Evolutionary conservation across 306 rosid genomes (phyloP).

Genomic region (Cucurbita argyrosperma): DNA sequence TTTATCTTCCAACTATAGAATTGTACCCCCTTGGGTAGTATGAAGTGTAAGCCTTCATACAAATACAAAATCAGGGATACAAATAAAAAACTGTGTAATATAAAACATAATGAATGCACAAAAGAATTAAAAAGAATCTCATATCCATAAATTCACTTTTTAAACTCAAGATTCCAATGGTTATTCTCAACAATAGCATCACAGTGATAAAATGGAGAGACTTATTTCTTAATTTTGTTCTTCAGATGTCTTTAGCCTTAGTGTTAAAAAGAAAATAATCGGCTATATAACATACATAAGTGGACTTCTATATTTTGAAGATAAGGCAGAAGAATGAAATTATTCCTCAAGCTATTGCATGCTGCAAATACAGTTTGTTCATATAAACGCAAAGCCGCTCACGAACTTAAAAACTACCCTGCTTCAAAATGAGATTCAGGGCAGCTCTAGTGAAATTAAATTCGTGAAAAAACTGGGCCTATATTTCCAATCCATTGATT

Average conservation of each 20-base stretch:
- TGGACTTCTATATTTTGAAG: neutral
- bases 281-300: neutral
- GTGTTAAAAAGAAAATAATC: neutral
- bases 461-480: neutral
- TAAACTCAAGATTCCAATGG: neutral
- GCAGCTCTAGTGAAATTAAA: neutral
- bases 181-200: neutral
- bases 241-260: neutral
- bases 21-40: neutral
- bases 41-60: neutral
- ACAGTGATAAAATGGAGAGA: neutral
- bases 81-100: neutral
- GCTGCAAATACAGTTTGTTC: neutral
- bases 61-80: neutral
- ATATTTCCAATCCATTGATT: neutral
- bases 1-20: neutral
- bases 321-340: neutral
- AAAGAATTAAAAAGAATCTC: neutral
- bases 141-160: neutral
- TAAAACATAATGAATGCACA: neutral
- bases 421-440: neutral
- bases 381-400: neutral
- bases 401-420: neutral
- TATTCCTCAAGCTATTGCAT: neutral
- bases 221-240: neutral